Evolutionary conservation across 176 grass and related monocot genomes (phyloP), one percentile per base, ranked within the genome.

Genomic region (Aegilops speltoides): DNA sequence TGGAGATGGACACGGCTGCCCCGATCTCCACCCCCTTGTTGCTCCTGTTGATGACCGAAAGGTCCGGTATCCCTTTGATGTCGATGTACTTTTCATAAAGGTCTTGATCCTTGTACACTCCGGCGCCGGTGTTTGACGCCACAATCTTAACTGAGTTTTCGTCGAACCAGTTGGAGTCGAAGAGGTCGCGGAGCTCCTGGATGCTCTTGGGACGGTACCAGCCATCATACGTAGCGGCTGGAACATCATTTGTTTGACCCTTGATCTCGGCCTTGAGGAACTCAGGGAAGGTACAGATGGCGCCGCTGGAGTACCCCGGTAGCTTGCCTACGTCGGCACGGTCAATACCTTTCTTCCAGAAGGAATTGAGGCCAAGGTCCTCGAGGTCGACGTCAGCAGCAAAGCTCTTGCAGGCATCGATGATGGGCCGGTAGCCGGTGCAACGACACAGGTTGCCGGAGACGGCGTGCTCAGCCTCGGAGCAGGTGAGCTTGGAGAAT

Each of bases 331-430:
- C 71, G 1, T 67, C 70, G 20, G 87, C 84, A 31, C 37, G 54
- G 22, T 90, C 66, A 0, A 38, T 28, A 8, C 89, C 89, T 82
- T 91, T 93, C 82, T 88, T 97, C 88, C 93, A 92, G 88, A 97
- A 97, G 38, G 87, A 84, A 46, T 94, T 97, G 60, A 97, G 86
- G 25, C 95, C 95, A 10, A 97, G 88, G 79, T 97, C 95, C 78
- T 97, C 95, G 1, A 97, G 90, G 78, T 97, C 95, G 16, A 93
- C 91, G 14, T 91, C 87, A 6, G 74, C 76, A 7, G 95, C 91
- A 32, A 97, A 97, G 70, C 95, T 97, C 83, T 93, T 97, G 91
- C 95, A 97, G 36, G 89, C 76, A 63, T 97, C 93, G 6, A 94
- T 85, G 59, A 97, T 97, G 37, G 95, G 89, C 24, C 93, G 60